Percentiles rank a stretch among this genome's conserved stretches.
Evolutionary conservation across 805 yeast genomes (phyloP).

Genomic region (Wickerhamiella domercqiae): DNA sequence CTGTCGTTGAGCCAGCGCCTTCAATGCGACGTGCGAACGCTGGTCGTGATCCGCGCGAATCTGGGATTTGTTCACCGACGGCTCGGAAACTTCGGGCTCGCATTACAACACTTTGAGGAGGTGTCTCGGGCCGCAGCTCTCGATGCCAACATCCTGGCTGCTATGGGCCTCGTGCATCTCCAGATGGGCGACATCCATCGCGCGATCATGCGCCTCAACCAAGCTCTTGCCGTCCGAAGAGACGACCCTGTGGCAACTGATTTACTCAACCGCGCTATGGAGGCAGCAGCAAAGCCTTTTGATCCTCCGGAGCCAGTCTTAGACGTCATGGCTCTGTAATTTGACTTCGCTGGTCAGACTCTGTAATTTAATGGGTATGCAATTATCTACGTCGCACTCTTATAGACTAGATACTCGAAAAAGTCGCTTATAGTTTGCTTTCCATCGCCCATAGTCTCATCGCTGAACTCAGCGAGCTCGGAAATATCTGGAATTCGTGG

Average conservation of each 20-base stretch:
- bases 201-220: slow-evolving; percentile 66
- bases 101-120: slow-evolving; percentile 60
- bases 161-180: slow-evolving; percentile 71
- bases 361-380: no score
- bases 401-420: slow-evolving; percentile 2
- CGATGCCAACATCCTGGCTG: slow-evolving; percentile 63
- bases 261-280: slow-evolving; percentile 52
- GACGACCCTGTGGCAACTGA: slow-evolving; percentile 77
- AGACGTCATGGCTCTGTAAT: no score
- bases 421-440: slow-evolving; percentile 2
- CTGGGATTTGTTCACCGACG: slow-evolving; percentile 15
- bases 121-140: slow-evolving; percentile 55
- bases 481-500: background rate
- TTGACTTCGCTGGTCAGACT: no score
- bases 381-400: no score
- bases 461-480: background rate
- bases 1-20: slow-evolving; percentile 19
- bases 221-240: slow-evolving; percentile 63
- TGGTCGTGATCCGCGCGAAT: slow-evolving; percentile 46
- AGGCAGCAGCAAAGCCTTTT: background rate
- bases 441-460: background rate
- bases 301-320: no score
- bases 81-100: slow-evolving; percentile 45
- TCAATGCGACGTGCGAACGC: slow-evolving; percentile 65
- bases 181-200: slow-evolving; percentile 46